Conservation (phyloP, 768 basidiomycete genomes). For the Phaeotremella skinneri region DNA sequence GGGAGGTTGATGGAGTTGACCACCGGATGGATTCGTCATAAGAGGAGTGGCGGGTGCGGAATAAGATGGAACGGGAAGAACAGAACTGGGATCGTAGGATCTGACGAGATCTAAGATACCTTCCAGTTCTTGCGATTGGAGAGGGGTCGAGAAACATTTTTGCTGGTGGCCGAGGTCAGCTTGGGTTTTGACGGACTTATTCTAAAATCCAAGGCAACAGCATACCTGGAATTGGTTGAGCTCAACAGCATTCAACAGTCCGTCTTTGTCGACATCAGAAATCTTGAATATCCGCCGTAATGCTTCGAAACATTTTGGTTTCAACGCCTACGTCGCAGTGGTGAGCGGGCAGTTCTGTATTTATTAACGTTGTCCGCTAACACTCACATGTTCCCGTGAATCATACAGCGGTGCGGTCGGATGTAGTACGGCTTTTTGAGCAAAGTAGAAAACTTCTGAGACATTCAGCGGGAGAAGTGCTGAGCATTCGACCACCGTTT, state of each 20-base stretch:
- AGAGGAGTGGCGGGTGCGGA: slow-evolving; percentile 38
- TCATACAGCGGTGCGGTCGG: slow-evolving; percentile 97
- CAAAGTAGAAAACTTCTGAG: slow-evolving; percentile 97
- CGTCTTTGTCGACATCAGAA: slow-evolving; percentile 92
- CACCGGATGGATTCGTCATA: slow-evolving; percentile 21
- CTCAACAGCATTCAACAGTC: slow-evolving; percentile 80
- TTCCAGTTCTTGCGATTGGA: slow-evolving; percentile 89
- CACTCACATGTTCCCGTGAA: slow-evolving; percentile 84
- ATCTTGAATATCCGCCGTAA: slow-evolving; percentile 92
- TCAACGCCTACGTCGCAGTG: slow-evolving; percentile 64
- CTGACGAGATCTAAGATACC: slow-evolving; percentile 92
- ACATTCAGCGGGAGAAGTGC: slow-evolving; percentile 85
- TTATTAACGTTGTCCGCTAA: slow-evolving; percentile 1
- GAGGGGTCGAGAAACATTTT: slow-evolving; percentile 90
- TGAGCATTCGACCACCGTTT: slow-evolving; percentile 93
- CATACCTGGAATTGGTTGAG: slow-evolving; percentile 93
- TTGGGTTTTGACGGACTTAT: neutral
- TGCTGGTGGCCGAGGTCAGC: slow-evolving; percentile 57
- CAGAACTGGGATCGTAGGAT: slow-evolving; percentile 70
- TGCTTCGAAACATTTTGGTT: slow-evolving; percentile 84
- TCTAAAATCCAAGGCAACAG: neutral
- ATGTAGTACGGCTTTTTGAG: slow-evolving; percentile 94
- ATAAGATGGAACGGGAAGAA: slow-evolving; percentile 55
- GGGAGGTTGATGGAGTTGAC: slow-evolving; percentile 27
- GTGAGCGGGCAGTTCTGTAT: slow-evolving; percentile 6